Evolutionary conservation across 306 rosid species (phyloP), one percentile per base, ranked within the genome.

Genomic region (Hippophae tibetana): DNA sequence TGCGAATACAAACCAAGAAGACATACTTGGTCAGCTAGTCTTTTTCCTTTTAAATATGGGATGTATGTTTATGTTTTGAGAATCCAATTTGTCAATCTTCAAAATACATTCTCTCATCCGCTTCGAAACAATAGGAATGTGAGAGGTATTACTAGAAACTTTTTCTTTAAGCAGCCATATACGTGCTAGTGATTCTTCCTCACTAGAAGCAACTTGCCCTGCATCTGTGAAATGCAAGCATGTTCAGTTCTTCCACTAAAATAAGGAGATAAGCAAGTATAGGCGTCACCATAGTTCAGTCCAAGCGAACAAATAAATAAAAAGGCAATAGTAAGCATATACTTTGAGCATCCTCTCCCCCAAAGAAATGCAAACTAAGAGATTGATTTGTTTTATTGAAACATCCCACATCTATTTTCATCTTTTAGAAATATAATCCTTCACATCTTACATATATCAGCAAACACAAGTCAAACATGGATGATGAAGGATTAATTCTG

Each of bases 101-200:
- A 82, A 70, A 67, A 81, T 72, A 69, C 95, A 87, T 18, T 83
- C 96, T 61, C 71, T 78, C 83, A 85, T 78, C 78, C 92, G 79
- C 78, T 85, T 78, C 86, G 83, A 48, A 64, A 81, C 84, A 56
- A 68, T 7, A 42, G 86, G 95, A 76, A 87, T 65, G 11, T 72
- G 73, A 27, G 78, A 52, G 45, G 68, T 69, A 71, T 90, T 90
- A 57, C 74, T 69, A 9, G 92, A 69, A 51, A 79, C 63, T 73
- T 87, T 87, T 8, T 81, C 92, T n/a, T 78, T 78, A 13, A 87
- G 76, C 68, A 90, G 57, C 38, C 54, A 83, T 42, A 68, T 82
- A 13, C 60, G 62, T 5, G 58, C 61, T 40, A 54, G 43, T 47
- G 31, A 43, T 38, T 47, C 54, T 13, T 41, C 81, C 65, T 74